phyloP scores from a whole-genome alignment of 208 protist genomes.

The Trypanosoma avium region DNA sequence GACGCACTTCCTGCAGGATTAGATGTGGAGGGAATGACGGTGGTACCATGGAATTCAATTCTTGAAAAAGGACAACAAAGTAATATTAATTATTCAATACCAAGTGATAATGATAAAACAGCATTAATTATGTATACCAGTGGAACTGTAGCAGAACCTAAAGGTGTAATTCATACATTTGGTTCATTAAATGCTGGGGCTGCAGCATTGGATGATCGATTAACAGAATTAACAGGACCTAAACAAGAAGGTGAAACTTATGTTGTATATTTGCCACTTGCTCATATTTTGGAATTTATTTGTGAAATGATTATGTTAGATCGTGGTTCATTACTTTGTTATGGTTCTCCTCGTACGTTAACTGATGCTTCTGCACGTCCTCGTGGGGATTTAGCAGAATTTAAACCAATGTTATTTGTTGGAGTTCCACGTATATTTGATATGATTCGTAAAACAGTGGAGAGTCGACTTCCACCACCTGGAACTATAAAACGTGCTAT shows the following conservation, averaged over 20 bases:
- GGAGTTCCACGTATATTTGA: slow-evolving; percentile 68
- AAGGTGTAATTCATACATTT: slow-evolving; percentile 84
- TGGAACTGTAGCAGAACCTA: slow-evolving; percentile 56
- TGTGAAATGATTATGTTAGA: slow-evolving; percentile 45
- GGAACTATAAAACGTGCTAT: slow-evolving; percentile 43
- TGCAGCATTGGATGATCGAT: slow-evolving; percentile 22
- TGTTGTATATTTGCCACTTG: slow-evolving; percentile 79
- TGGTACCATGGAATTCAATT: slow-evolving; percentile 60
- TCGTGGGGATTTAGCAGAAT: slow-evolving; percentile 72
- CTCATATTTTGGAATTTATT: slow-evolving; percentile 77
- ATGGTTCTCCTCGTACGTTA: slow-evolving; percentile 65
- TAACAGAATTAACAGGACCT: slow-evolving; percentile 29
- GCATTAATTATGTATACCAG: slow-evolving; percentile 83
- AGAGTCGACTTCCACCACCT: slow-evolving; percentile 37
- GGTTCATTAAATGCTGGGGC: slow-evolving; percentile 45
- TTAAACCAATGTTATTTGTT: slow-evolving; percentile 62
- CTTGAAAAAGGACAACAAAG: slow-evolving; percentile 31
- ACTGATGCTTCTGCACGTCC: slow-evolving; percentile 46
- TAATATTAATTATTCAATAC: slow-evolving; percentile 21
- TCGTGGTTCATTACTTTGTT: slow-evolving; percentile 53
- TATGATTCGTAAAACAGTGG: slow-evolving; percentile 41
- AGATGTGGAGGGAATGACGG: slow-evolving; percentile 10
- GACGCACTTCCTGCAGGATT: slow-evolving; percentile 39
- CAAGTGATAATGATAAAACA: slow-evolving; percentile 38
- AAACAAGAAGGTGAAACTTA: slow-evolving; percentile 60